These are phyloP conservation scores for Phytophthora hibernalis DNA, from an alignment of 352 stramenopile species.

Conservation along the genomic window DNA sequence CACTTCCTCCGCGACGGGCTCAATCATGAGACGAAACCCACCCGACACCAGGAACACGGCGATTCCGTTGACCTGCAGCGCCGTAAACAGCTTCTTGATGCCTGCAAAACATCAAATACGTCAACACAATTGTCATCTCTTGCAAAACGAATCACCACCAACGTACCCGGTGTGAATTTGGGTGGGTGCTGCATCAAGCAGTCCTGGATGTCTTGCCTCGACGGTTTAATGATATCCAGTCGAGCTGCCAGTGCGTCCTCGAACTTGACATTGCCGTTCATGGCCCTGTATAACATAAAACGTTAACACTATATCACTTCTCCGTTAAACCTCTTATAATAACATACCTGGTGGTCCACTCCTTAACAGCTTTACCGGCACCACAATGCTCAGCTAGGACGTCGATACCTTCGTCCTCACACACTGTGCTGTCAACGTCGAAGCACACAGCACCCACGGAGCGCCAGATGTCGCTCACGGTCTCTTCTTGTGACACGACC, in stretches of 20 bases:
- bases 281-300: conserved; percentile 83
- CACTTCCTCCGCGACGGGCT: conserved; percentile 93
- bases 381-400: conserved; percentile 97
- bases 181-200: conserved; percentile 94
- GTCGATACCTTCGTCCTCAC: conserved; percentile 98
- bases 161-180: conserved; percentile 81
- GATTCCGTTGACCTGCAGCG: conserved; percentile 90
- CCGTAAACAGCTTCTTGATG: conserved; percentile 90
- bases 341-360: conserved; percentile 92
- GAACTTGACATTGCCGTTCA: conserved; percentile 98
- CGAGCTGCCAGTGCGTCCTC: conserved; percentile 96
- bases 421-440: conserved; percentile 98
- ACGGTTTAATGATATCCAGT: conserved; percentile 97
- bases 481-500: conserved; percentile 25
- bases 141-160: neutral
- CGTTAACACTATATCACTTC: neutral
- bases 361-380: conserved; percentile 93
- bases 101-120: conserved; percentile 34
- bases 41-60: conserved; percentile 98
- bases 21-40: conserved; percentile 99
- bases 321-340: neutral
- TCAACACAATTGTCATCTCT: neutral
- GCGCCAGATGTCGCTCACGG: conserved; percentile 64
- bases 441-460: conserved; percentile 83
- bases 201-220: conserved; percentile 82